These are phyloP conservation scores for Cladobotryum mycophilum DNA, from an alignment of 2,329 filamentous ascomycete species.

Conservation along the genomic window DNA sequence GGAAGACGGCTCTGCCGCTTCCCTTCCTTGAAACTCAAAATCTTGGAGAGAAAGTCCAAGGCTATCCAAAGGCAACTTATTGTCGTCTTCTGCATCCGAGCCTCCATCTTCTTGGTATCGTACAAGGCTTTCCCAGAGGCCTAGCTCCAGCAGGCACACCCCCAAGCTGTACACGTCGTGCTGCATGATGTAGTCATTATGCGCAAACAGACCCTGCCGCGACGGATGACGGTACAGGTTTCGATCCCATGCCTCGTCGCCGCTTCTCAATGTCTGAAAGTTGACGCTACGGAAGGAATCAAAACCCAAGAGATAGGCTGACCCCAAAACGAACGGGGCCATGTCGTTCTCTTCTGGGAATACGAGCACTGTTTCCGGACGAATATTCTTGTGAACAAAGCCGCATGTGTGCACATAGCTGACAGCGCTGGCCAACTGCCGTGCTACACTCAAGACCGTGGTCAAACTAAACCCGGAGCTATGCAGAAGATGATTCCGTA, in stretches of 20 bases:
- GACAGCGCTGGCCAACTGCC: constrained; percentile 15
- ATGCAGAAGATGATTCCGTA: constrained; percentile 3
- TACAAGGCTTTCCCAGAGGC: constrained; percentile 37
- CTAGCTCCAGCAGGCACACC: constrained; percentile 47
- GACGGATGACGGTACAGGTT: constrained; percentile 46
- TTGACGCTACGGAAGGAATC: constrained; percentile 15
- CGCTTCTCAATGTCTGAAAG: constrained; percentile 14
- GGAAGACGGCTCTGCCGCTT: background rate
- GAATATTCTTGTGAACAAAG: constrained; percentile 43
- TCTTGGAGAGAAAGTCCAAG: background rate
- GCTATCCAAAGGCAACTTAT: constrained; percentile 2
- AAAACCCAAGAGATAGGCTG: constrained; percentile 15
- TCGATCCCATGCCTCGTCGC: constrained; percentile 29
- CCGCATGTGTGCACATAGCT: constrained; percentile 37
- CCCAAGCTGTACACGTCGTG: constrained; percentile 53
- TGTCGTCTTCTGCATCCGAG: background rate
- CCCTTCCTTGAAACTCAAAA: background rate
- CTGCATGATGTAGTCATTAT: constrained; percentile 41
- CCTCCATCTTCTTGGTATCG: constrained; percentile 11
- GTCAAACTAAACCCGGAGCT: constrained; percentile 20
- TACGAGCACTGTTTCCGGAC: constrained; percentile 32
- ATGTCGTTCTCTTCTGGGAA: constrained; percentile 10
- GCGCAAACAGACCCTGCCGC: constrained; percentile 35
- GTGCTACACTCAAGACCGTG: constrained; percentile 17
- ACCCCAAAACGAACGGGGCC: background rate